Evolutionary conservation across 2,329 filamentous ascomycete species (phyloP), one percentile per base, ranked within the genome.

Genomic region (Biscogniauxia mediterranea): DNA sequence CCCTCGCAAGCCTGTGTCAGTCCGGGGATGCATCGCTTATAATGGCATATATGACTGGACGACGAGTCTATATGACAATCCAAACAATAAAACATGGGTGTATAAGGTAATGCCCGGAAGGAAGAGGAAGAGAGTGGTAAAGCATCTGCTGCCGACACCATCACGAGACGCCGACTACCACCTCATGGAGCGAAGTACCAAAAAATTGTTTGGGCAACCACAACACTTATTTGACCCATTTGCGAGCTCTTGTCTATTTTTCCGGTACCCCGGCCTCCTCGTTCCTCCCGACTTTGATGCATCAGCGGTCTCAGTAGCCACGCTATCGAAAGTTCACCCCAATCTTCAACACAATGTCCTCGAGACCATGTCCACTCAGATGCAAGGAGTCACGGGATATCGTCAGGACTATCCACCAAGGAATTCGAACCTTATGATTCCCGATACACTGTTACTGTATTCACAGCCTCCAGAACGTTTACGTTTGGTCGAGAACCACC

Each of bases 31-130:
- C 32, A 74, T 85, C 17, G 79, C 81, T 7, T 82, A 82, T 72
- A 85, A 89, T 65, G 86, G 85, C 51, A 79, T 89, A 61, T 89
- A 86, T 74, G 83, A 89, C 74, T 89, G 86, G 86, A 85, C 84
- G 60, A 83, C 78, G 71, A 84, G 87, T 61, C 77, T 86, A 11
- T 82, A 82, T 0, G 79, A 82, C 64, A 82, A 86, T 60, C 78
- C 76, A 6, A 72, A 80, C 62, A 80, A 84, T 66, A 65, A 70
- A 38, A 60, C 17, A 46, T 5, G 2, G 2, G 23, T 23, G 23
- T 2, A 23, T 23, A 23, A 23, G 23, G 23, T 23, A 23, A 23
- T 5, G 23, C 23, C 23, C 23, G 23, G 5, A 23, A 6, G 38
- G 13, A 46, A 11, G 17, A 46, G 13, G 3, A 38, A 38, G 3